Evolutionary conservation across 352 stramenopile genomes (phyloP).

Genomic region (Globisporangium splendens): DNA sequence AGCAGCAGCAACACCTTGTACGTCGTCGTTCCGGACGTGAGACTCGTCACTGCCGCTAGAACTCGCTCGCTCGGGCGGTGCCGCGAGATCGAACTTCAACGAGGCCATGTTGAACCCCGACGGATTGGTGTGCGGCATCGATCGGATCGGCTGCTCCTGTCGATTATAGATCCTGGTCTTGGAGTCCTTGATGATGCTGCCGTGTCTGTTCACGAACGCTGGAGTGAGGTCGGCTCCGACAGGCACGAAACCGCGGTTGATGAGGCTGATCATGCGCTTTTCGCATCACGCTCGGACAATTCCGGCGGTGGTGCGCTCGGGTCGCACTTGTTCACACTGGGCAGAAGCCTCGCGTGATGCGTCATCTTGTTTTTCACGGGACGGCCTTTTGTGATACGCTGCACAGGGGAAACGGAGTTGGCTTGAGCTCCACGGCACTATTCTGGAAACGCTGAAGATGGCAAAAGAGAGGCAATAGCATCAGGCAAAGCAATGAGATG

Average conservation of each 20-base stretch:
- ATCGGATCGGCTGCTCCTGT: slow-evolving; percentile 38
- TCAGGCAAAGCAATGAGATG: too few species aligned
- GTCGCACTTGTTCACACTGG: slow-evolving; percentile 69
- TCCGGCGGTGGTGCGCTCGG: slow-evolving; percentile 46
- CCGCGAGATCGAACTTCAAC: slow-evolving; percentile 74
- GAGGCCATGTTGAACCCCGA: slow-evolving; percentile 69
- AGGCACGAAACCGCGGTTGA: slow-evolving; percentile 71
- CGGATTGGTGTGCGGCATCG: slow-evolving; percentile 54
- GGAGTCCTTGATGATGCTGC: slow-evolving; percentile 52
- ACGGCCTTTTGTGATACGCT: slow-evolving; percentile 23
- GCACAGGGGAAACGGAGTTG: slow-evolving; percentile 11
- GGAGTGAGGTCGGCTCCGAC: slow-evolving; percentile 56
- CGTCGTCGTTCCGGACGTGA: background rate
- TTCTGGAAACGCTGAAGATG: slow-evolving; percentile 37
- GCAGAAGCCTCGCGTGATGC: slow-evolving; percentile 48
- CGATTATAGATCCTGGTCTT: slow-evolving; percentile 57
- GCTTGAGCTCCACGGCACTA: slow-evolving; percentile 26
- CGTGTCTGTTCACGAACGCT: slow-evolving; percentile 47
- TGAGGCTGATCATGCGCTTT: slow-evolving; percentile 55
- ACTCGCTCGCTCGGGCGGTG: slow-evolving; percentile 4
- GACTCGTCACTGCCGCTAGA: slow-evolving; percentile 3
- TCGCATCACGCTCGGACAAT: slow-evolving; percentile 54
- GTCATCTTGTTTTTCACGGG: slow-evolving; percentile 65
- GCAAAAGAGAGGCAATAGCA: too few species aligned
- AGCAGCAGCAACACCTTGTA: slow-evolving; percentile 16